Conservation (phyloP, 352 stramenopile genomes). For the Thalassiosira pacifica region DNA sequence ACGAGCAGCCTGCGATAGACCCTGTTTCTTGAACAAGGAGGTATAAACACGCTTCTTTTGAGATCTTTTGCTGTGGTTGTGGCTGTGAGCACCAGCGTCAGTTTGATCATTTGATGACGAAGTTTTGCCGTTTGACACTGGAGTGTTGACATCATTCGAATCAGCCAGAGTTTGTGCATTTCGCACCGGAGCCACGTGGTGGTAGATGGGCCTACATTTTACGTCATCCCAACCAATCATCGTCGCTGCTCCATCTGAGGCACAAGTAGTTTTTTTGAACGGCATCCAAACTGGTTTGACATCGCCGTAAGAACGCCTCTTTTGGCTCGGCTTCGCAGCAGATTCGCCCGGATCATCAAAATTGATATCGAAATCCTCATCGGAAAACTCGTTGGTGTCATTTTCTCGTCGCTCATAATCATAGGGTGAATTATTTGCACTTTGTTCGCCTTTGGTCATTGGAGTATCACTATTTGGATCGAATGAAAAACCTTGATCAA, state of each 20-base stretch:
- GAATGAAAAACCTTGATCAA: neutral
- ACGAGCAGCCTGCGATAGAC: slow-evolving; percentile 15
- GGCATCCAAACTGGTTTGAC: slow-evolving; percentile 72
- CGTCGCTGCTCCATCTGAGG: neutral
- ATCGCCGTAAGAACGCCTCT: slow-evolving; percentile 55
- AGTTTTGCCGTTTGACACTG: neutral
- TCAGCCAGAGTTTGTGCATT: neutral
- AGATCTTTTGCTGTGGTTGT: slow-evolving; percentile 9
- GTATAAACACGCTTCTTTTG: slow-evolving; percentile 47
- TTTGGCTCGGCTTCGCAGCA: neutral
- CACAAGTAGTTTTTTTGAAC: slow-evolving; percentile 25
- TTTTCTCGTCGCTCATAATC: neutral
- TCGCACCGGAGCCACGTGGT: slow-evolving; percentile 23
- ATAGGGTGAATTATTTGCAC: slow-evolving; percentile 5
- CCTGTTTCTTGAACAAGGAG: slow-evolving; percentile 39
- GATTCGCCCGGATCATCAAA: slow-evolving; percentile 16
- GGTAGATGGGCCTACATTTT: slow-evolving; percentile 69
- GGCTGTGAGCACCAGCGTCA: neutral
- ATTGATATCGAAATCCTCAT: slow-evolving; percentile 19
- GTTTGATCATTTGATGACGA: neutral
- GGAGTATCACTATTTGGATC: slow-evolving; percentile 7
- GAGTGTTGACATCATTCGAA: neutral
- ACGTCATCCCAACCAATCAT: slow-evolving; percentile 73
- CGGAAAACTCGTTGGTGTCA: slow-evolving; percentile 6
- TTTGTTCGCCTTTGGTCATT: slow-evolving; percentile 13